Base-by-base conservation (phyloP, 805 yeast genomes). In the Candida lessepsii region DNA sequence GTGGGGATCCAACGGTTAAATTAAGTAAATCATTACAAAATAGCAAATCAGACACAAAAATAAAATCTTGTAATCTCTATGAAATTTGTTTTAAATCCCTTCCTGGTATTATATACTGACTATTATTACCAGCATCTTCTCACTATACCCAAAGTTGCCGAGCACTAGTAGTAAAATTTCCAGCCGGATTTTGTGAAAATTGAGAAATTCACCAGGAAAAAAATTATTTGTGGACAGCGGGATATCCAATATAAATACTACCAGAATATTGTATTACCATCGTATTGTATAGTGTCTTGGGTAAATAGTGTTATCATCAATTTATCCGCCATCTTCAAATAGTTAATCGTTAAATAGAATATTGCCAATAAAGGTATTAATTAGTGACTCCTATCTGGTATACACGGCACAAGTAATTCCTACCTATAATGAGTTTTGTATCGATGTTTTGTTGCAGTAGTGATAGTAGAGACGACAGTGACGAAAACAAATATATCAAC, bases 381-480 rank as follows among this genome's bases (percentile, higher is more conserved):
- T 24, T 24, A 24, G 27, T 24, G 13, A 24, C 27, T 24, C 27
- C 6, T 24, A 20, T 24, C n/a, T 5, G 11, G 17, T 5, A 28
- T 28, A 14, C 11, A 29, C 33, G 33, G 33, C 23, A n/a, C 15
- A 29, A 17, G 13, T 5, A 29, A 17, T 4, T 14, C 14, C 24
- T 5, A 25, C 24, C 9, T n/a, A 27, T 8, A 23, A 37, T 41
- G 45, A 30, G 38, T 15, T 10, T 37, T 13, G 8, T 35, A 17
- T 31, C 62, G 27, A 52, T 67, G 28, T 61, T 67, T 16, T 67
- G 73, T 44, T 67, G 73, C 42, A 61, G 67, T 14, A 59, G 51
- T n/a, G 63, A 60, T 42, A 45, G 65, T 25, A 51, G 55, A 27
- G 68, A 64, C 41, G 66, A 60, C 34, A 49, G 58, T 11, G 64